Conservation (phyloP, 2,329 filamentous ascomycete genomes). For the Metarhizium guizhouense region DNA sequence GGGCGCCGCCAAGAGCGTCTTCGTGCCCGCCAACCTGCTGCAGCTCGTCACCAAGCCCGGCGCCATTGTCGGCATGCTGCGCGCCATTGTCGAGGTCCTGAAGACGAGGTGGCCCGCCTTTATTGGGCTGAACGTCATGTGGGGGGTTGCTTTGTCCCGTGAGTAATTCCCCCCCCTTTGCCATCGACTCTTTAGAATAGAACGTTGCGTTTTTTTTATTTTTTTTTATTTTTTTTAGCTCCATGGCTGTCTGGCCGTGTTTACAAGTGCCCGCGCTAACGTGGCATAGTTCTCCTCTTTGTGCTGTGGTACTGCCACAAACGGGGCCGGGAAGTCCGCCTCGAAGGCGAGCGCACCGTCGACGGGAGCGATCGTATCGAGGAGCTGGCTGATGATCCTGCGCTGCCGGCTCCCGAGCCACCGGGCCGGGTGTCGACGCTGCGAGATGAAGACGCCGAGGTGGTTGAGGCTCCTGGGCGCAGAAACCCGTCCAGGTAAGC, state of each 20-base stretch:
- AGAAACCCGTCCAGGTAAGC: too few relatives aligned
- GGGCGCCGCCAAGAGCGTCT: constrained; percentile 55
- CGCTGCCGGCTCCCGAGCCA: constrained; percentile 23
- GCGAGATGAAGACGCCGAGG: background rate
- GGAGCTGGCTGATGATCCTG: constrained; percentile 40
- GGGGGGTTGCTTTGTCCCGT: constrained; percentile 84
- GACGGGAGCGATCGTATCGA: constrained; percentile 34
- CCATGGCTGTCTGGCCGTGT: background rate
- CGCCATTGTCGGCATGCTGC: constrained; percentile 74
- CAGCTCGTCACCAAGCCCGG: constrained; percentile 79
- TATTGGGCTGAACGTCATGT: constrained; percentile 82
- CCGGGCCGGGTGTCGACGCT: background rate
- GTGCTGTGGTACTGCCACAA: constrained; percentile 99
- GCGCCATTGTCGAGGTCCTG: constrained; percentile 83
- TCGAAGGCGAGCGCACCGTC: constrained; percentile 49
- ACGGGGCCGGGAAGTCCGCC: constrained; percentile 75
- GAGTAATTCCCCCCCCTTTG: constrained; percentile 27
- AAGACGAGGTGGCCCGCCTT: constrained; percentile 85
- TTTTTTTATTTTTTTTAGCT: background rate
- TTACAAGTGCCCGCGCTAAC: constrained; percentile 6
- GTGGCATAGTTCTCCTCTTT: constrained; percentile 66
- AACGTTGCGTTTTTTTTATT: background rate
- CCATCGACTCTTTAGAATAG: too few relatives aligned
- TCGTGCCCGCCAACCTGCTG: constrained; percentile 64
- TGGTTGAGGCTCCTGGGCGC: background rate